These are phyloP conservation scores for Nectriaceae sp. DNA, from an alignment of 2,329 filamentous ascomycete genomes.

Conservation along the genomic window DNA sequence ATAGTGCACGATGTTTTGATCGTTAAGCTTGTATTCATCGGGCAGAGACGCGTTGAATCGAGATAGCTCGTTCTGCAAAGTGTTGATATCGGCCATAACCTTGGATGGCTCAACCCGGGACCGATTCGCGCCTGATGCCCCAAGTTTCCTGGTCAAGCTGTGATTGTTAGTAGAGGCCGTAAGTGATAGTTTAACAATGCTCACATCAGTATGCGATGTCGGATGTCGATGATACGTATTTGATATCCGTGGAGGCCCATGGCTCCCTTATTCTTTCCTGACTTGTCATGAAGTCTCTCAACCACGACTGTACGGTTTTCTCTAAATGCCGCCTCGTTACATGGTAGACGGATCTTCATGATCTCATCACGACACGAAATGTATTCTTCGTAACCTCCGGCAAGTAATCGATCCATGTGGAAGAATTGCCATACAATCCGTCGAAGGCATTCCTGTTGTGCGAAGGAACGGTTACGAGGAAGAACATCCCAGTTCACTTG, in stretches of 20 bases:
- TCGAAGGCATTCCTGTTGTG: slow-evolving; percentile 38
- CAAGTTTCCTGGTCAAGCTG: slow-evolving; percentile 31
- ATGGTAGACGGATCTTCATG: slow-evolving; percentile 41
- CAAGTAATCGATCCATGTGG: slow-evolving; percentile 39
- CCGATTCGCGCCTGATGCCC: slow-evolving; percentile 16
- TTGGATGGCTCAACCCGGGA: slow-evolving; percentile 36
- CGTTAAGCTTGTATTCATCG: slow-evolving; percentile 34
- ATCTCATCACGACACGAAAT: slow-evolving; percentile 38
- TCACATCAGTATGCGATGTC: slow-evolving; percentile 40
- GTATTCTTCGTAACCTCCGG: slow-evolving; percentile 44
- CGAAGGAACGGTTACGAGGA: slow-evolving; percentile 30
- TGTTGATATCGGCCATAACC: slow-evolving; percentile 39
- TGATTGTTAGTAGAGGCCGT: not conserved
- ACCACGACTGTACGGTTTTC: slow-evolving; percentile 33
- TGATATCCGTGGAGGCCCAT: slow-evolving; percentile 37
- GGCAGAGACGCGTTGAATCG: slow-evolving; percentile 38
- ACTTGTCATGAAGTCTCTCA: slow-evolving; percentile 34
- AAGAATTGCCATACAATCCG: slow-evolving; percentile 43
- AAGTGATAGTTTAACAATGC: slow-evolving; percentile 7
- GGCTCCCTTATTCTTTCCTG: slow-evolving; percentile 21
- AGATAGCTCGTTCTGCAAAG: slow-evolving; percentile 40
- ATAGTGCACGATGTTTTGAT: slow-evolving; percentile 35
- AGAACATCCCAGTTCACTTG: slow-evolving; percentile 43
- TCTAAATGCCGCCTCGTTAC: slow-evolving; percentile 35
- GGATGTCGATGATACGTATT: slow-evolving; percentile 37